phyloP scores from a whole-genome alignment of 345 rosid genomes.

The Melaleuca alternifolia region DNA sequence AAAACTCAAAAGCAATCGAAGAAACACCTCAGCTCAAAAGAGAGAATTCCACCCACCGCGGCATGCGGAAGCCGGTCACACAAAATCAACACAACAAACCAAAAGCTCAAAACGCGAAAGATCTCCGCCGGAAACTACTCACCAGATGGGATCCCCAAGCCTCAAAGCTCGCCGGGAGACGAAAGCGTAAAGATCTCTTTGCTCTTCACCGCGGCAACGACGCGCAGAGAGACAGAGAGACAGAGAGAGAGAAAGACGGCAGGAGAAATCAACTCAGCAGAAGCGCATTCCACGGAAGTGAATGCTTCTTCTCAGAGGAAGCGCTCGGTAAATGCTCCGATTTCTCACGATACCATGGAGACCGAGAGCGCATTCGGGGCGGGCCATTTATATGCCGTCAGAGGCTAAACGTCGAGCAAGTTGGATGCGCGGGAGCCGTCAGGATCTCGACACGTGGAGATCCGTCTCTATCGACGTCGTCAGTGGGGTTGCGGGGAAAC shows the following conservation, averaged over 20 bases:
- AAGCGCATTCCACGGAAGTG: constrained; percentile 16
- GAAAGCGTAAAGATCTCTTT: not conserved
- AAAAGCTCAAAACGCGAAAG: not conserved
- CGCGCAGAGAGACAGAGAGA: not conserved
- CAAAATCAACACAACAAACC: not conserved
- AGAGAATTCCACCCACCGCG: not conserved
- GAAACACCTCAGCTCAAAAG: not conserved
- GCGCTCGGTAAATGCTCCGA: not conserved
- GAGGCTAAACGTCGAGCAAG: constrained; percentile 6
- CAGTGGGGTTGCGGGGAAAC: not conserved
- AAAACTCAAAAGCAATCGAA: not conserved
- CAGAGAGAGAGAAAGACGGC: not conserved
- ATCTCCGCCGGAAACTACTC: not conserved
- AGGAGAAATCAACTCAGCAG: constrained; percentile 4
- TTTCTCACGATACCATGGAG: not conserved
- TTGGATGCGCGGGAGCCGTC: not conserved
- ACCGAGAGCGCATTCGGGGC: no score
- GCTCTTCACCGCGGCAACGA: not conserved
- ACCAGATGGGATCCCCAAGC: not conserved
- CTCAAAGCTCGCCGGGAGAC: not conserved
- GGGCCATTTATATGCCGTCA: not conserved
- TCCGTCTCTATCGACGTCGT: not conserved
- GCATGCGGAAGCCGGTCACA: not conserved
- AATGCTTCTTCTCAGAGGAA: constrained; percentile 10
- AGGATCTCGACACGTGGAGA: not conserved